A percentile compares a stretch with the other conserved stretches of the same genome.
Conservation (phyloP, 1,284 basidiomycete species). For the Abortiporus biennis region DNA sequence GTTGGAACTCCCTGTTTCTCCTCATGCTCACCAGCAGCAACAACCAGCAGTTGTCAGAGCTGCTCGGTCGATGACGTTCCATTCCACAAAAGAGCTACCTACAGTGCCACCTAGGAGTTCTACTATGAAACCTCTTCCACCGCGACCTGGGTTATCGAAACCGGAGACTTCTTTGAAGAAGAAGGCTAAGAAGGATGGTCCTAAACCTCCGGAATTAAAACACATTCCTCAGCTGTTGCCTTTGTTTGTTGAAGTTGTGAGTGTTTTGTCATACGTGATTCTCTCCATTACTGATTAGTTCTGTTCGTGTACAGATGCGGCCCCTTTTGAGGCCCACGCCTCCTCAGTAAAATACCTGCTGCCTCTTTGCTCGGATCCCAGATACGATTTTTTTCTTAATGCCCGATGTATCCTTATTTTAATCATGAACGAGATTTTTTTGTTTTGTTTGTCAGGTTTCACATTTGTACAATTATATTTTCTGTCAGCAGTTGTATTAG, state of each 20-base stretch:
- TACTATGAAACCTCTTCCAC: conserved; percentile 1
- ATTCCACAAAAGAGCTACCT: conserved; percentile 3
- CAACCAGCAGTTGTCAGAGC: conserved; percentile 12
- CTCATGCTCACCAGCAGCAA: conserved; percentile 11
- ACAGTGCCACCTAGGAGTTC: conserved; percentile 9
- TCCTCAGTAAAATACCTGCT: neutral
- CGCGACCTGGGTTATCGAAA: neutral
- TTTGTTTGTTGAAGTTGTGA: conserved; percentile 85
- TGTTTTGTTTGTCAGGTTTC: too few relatives aligned
- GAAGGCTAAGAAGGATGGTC: conserved; percentile 31
- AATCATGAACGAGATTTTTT: too few relatives aligned
- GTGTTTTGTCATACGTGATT: conserved; percentile 19
- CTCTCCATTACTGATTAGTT: conserved; percentile 7
- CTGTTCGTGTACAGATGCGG: conserved; percentile 1
- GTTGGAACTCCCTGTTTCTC: conserved; percentile 9
- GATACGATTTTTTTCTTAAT: too few relatives aligned
- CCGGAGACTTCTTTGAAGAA: conserved; percentile 12
- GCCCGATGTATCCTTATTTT: too few relatives aligned
- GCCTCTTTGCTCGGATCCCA: neutral
- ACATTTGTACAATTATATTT: too few relatives aligned
- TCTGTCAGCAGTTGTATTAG: too few relatives aligned
- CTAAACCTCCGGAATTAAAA: conserved; percentile 73
- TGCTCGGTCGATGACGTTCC: conserved; percentile 6
- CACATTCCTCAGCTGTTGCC: conserved; percentile 77
- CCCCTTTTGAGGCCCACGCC: conserved; percentile 1